phyloP scores from a whole-genome alignment of 140 eudicot species.

The Stevia rebaudiana region DNA sequence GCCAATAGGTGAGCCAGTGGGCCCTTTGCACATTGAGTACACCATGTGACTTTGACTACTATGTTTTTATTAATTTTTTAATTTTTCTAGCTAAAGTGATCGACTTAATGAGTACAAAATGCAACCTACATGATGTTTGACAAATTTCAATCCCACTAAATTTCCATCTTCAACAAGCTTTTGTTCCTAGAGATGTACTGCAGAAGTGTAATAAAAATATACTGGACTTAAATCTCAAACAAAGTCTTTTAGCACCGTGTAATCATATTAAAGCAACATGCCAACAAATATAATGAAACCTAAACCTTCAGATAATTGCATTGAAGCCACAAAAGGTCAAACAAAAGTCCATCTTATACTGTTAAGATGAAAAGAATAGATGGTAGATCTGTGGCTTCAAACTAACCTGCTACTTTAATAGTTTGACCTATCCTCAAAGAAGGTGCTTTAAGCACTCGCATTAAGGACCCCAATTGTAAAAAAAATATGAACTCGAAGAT shows the following conservation, averaged over 20 bases:
- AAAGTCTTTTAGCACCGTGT: background rate
- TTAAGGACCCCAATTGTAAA: background rate
- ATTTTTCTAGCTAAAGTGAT: background rate
- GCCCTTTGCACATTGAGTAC: too few relatives aligned
- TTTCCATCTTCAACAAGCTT: background rate
- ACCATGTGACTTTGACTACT: background rate
- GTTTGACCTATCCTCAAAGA: background rate
- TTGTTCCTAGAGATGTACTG: background rate
- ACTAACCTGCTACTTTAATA: background rate
- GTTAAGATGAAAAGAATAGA: background rate
- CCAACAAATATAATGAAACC: background rate
- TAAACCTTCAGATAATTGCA: background rate
- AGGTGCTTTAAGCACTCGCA: background rate
- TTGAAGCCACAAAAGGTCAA: background rate
- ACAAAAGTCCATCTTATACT: background rate
- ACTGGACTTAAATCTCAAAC: background rate
- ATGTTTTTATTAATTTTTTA: too few relatives aligned
- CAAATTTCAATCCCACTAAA: background rate
- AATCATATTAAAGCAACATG: background rate
- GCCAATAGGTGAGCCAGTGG: too few relatives aligned
- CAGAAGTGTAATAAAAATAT: background rate
- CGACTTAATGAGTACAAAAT: background rate
- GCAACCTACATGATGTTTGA: background rate
- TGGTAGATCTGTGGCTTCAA: background rate
- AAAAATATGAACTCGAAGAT: background rate